phyloP scores from a whole-genome alignment of 192 early-diverging fungal genomes.

The Rhizophlyctis rosea region DNA sequence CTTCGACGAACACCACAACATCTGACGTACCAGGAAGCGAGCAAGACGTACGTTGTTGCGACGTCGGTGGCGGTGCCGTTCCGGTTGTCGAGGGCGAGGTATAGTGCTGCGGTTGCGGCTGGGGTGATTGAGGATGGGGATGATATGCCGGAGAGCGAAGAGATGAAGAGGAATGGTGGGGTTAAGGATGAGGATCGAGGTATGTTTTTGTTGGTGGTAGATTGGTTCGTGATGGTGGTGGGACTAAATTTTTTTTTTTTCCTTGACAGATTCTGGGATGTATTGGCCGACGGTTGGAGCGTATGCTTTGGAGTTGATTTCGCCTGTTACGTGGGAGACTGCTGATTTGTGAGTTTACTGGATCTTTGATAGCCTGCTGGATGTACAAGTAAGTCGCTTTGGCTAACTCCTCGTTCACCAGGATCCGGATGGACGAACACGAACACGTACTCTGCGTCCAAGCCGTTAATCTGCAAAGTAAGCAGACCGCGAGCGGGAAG shows the following conservation, averaged over 20 bases:
- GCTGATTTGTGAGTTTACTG: constrained; percentile 67
- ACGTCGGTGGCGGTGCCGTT: constrained; percentile 67
- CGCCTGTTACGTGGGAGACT: constrained; percentile 93
- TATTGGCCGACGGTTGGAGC: constrained; percentile 56
- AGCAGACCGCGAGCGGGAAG: constrained; percentile 78
- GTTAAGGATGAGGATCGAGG: constrained; percentile 41
- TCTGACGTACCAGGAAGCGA: constrained; percentile 77
- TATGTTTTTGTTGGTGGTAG: constrained; percentile 19
- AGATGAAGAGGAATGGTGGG: constrained; percentile 7
- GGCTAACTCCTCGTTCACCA: constrained; percentile 15
- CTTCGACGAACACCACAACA: constrained; percentile 68
- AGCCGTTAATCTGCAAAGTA: constrained; percentile 76
- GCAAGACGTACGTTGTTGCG: constrained; percentile 77
- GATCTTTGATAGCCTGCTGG: too few relatives aligned
- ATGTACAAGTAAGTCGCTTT: too few relatives aligned
- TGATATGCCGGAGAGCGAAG: constrained; percentile 23
- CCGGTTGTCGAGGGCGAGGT: constrained; percentile 58
- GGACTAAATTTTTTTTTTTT: constrained; percentile 1
- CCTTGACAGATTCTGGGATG: constrained; percentile 27
- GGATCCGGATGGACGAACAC: constrained; percentile 66
- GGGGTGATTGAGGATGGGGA: constrained; percentile 64
- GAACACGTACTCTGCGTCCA: constrained; percentile 81
- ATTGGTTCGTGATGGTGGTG: not conserved
- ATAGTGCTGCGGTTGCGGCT: constrained; percentile 51
- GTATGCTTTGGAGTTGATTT: constrained; percentile 81